Conservation (phyloP, 2,329 filamentous ascomycete species). For the Colletotrichum zoysiae region DNA sequence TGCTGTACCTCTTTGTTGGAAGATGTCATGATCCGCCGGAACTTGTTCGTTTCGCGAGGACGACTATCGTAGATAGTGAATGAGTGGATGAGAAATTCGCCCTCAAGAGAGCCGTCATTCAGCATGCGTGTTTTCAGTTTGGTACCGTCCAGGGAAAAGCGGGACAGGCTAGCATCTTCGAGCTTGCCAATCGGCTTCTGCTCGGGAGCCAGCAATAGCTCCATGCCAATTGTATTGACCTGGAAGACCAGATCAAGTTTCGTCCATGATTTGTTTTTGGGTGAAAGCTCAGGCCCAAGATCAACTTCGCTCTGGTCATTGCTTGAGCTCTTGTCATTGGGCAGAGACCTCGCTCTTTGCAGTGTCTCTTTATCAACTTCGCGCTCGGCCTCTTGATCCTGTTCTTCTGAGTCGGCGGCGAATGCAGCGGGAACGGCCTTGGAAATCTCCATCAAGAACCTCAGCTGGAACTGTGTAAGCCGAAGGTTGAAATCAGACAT, state of each 20-base stretch:
- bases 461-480: conserved; percentile 91
- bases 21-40: conserved; percentile 97
- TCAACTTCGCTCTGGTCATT: conserved; percentile 62
- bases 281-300: conserved; percentile 78
- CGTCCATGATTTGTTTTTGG: conserved; percentile 82
- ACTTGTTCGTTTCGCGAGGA: conserved; percentile 91
- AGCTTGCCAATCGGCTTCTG: conserved; percentile 83
- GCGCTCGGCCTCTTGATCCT: conserved; percentile 79
- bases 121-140: conserved; percentile 93
- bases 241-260: conserved; percentile 94
- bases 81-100: conserved; percentile 91
- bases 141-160: conserved; percentile 94
- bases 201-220: conserved; percentile 83
- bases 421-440: conserved; percentile 91
- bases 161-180: conserved; percentile 85
- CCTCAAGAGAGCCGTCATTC: conserved; percentile 90
- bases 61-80: conserved; percentile 96
- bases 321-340: conserved; percentile 51
- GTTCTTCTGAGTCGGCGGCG: conserved; percentile 77
- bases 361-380: conserved; percentile 74
- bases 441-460: conserved; percentile 88
- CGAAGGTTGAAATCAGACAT: conserved; percentile 95
- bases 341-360: conserved; percentile 58
- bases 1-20: conserved; percentile 96
- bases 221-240: conserved; percentile 87